Evolutionary conservation across 83 land plant genomes (phyloP), one percentile per base, ranked within the genome.

Genomic region (Thuja plicata): DNA sequence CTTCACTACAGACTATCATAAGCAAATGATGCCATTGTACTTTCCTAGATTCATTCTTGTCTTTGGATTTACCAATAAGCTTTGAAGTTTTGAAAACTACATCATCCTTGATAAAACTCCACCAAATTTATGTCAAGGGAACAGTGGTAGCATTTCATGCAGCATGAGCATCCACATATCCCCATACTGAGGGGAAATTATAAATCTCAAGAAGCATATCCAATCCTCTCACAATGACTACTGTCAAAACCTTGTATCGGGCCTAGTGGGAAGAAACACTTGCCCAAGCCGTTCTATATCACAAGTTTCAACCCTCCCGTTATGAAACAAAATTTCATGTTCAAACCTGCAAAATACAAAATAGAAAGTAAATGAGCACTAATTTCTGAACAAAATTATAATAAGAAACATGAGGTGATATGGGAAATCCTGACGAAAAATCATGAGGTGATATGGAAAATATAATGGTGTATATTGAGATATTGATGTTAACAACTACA

Each of bases 31-130:
- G 74, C 32, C 71, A 89, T 66, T 89, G 78, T n/a, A 38, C 87
- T 70, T 89, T 89, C 88, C 85, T 89, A 11, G 81, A 74, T n/a
- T 89, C 88, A 8, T 17, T 19, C 46, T 48, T 85, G 8, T 89
- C 89, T 77, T 87, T 71, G 52, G 84, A 37, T 46, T 78, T 88
- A 38, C 19, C 80, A 57, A 83, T 50, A 21, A 89, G 84, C 57
- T 80, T 37, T 15, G 90, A 52, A 8, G 99, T 97, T 78, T 93
- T 91, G 73, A 90, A 92, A 73, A 89, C 92, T 19, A 95, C 95
- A 89, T 98, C 99, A 84, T 95, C 95, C 86, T 92, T 95, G 84
- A 96, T 92, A 87, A 98, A 98, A 88, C 97, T 94, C 99, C 99
- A 98, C 98, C 99, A 98, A 77, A 98, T 89, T 86, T 91, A 95